Evolutionary conservation across 2,329 filamentous ascomycete species (phyloP), one percentile per base, ranked within the genome.

Genomic region (Metarhizium robertsii): DNA sequence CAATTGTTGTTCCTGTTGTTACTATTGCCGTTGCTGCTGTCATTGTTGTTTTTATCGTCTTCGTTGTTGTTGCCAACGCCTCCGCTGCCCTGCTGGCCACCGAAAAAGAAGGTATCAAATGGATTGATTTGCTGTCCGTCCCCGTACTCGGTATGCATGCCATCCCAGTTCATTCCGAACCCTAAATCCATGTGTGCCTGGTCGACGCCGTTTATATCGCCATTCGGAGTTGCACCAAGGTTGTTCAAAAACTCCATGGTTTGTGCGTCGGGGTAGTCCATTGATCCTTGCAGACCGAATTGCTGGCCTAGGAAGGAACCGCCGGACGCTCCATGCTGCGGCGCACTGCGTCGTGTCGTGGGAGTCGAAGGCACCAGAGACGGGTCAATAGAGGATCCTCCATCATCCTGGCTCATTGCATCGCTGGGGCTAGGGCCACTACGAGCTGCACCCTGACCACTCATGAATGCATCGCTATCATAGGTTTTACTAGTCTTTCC

Each of bases 31-130:
- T 30, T 48, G 13, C 25, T 30, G 25, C 13, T 36, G n/a, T 16
- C 20, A 6, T 14, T n/a, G 40, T 6, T 14, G 16, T 14, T 40
- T 18, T 46, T 47, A 16, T 42, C 42, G 29, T 46, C 45, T 30
- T 32, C 64, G 13, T 66, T 67, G 34, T 63, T 64, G 6, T 67
- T 65, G 16, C 59, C 59, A 1, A 60, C 59, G 46, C 63, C 61
- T 29, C 60, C 62, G 11, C 71, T 68, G 16, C 63, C 63, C 53
- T 68, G 67, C 60, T 78, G 78, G 0, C 78, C 79, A 1, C 85
- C 84, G 66, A 88, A 87, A 72, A 87, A 88, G 66, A 89, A 89
- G 0, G 83, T 83, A 64, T 88, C 86, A 68, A 90, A 88, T 0
- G 85, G 78, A 57, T 88, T 81, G 64, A 87, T 77, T 64, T 83